Percentiles rank a stretch among this genome's conserved stretches.
phyloP scores from a whole-genome alignment of 2,329 filamentous ascomycete genomes.

The Trematosphaeria pertusa region DNA sequence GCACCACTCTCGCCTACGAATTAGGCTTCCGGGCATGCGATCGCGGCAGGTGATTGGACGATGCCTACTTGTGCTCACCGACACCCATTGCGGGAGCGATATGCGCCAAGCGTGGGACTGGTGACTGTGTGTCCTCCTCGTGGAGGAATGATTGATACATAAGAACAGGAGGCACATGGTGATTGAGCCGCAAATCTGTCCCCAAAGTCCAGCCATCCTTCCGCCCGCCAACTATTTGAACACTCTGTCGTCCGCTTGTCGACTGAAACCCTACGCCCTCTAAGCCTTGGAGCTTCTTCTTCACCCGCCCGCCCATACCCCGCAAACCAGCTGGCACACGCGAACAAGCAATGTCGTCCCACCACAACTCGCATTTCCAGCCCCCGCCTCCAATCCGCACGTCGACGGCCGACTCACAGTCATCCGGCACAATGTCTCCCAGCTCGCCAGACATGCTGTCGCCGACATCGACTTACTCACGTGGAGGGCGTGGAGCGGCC shows the following conservation, averaged over 20 bases:
- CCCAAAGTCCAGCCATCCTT: conserved; percentile 15
- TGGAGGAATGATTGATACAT: conserved; percentile 17
- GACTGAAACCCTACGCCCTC: not conserved
- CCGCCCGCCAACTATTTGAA: conserved; percentile 20
- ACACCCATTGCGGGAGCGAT: conserved; percentile 26
- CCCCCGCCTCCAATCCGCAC: conserved; percentile 40
- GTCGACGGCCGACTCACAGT: conserved; percentile 36
- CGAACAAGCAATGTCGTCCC: conserved; percentile 30
- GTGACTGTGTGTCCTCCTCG: conserved; percentile 16
- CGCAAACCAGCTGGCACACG: not conserved
- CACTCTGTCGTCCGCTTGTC: conserved; percentile 1
- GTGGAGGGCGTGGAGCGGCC: conserved; percentile 13
- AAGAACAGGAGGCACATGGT: conserved; percentile 18
- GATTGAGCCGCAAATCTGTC: conserved; percentile 36
- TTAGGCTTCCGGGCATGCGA: not conserved
- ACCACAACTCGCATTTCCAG: conserved; percentile 31
- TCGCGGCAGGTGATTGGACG: conserved; percentile 24
- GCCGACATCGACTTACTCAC: conserved; percentile 27
- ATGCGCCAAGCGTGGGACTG: conserved; percentile 34
- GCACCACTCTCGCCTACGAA: conserved; percentile 20
- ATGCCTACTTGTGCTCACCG: conserved; percentile 27
- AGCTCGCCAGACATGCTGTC: conserved; percentile 18
- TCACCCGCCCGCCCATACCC: conserved; percentile 4
- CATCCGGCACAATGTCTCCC: conserved; percentile 33
- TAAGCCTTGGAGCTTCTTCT: conserved; percentile 12